These are phyloP conservation scores for Penicillium samsonianum DNA, from an alignment of 495 filamentous ascomycete species.

Conservation along the genomic window DNA sequence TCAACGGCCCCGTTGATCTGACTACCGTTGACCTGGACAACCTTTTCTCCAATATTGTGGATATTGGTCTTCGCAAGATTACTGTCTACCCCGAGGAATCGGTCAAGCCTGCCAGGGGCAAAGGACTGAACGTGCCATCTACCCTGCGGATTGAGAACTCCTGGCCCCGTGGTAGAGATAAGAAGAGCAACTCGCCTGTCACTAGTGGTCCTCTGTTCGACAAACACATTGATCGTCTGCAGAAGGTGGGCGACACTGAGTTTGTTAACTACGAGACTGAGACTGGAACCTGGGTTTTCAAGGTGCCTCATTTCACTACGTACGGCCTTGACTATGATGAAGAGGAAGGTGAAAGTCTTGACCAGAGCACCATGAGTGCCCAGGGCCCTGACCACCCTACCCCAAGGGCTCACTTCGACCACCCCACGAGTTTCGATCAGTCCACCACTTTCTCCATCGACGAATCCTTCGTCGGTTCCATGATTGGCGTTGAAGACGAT, in stretches of 20 bases:
- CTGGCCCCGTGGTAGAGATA: constrained; percentile 74
- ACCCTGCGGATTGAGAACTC: constrained; percentile 83
- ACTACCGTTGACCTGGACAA: constrained; percentile 68
- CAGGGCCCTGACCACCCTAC: constrained; percentile 56
- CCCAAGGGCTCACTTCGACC: constrained; percentile 48
- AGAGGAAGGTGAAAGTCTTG: constrained; percentile 59
- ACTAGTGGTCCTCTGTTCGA: constrained; percentile 61
- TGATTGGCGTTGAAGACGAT: constrained; percentile 66
- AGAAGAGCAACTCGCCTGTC: constrained; percentile 52
- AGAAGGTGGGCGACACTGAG: constrained; percentile 71
- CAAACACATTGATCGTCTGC: constrained; percentile 81
- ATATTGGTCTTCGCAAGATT: constrained; percentile 69
- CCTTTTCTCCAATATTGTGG: constrained; percentile 70
- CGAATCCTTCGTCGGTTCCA: constrained; percentile 48
- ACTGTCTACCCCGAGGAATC: constrained; percentile 80
- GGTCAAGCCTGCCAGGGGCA: constrained; percentile 77
- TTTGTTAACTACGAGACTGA: constrained; percentile 76
- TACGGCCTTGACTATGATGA: constrained; percentile 91
- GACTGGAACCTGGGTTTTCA: constrained; percentile 86
- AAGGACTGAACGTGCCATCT: constrained; percentile 88
- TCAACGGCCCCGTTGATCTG: constrained; percentile 80
- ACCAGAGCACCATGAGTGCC: constrained; percentile 59
- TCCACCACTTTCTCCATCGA: constrained; percentile 52
- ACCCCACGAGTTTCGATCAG: constrained; percentile 45
- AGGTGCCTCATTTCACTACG: constrained; percentile 90